A percentile compares a stretch with the other conserved stretches of the same genome.
Conservation (phyloP, 2,329 filamentous ascomycete species). For the Coniochaeta ligniaria region DNA sequence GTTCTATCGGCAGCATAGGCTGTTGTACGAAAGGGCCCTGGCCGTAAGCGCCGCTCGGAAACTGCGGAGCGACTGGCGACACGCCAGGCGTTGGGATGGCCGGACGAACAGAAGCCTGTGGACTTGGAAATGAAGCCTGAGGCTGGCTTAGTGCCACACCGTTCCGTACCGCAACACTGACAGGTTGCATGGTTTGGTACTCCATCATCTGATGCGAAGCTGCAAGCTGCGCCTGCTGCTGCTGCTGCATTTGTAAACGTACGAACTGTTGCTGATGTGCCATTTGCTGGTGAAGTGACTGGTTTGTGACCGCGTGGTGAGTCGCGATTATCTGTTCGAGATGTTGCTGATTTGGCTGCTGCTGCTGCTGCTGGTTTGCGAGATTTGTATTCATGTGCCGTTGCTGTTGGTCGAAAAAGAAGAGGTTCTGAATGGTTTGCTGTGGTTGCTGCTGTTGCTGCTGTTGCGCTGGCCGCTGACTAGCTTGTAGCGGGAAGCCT, state of each 20-base stretch:
- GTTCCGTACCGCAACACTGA: background rate
- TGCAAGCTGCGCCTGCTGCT: background rate
- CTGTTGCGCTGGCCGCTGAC: background rate
- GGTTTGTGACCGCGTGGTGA: background rate
- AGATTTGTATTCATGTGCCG: background rate
- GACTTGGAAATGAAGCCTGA: background rate
- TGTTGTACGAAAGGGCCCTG: background rate
- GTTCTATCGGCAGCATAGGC: background rate
- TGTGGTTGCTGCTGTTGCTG: slow-evolving; percentile 1
- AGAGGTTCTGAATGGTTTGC: background rate
- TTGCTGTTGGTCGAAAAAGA: background rate
- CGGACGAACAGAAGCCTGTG: background rate
- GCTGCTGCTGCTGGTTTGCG: background rate
- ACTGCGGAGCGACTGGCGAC: background rate
- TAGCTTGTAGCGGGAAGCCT: background rate
- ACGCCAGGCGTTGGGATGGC: background rate
- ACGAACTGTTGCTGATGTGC: background rate
- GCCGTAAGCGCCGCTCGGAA: background rate
- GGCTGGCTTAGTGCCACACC: background rate
- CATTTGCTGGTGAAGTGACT: background rate
- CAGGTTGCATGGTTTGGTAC: background rate
- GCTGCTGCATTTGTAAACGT: background rate
- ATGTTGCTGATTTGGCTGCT: background rate
- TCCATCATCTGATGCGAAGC: background rate
- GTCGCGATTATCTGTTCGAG: background rate